Base-by-base conservation (phyloP, 192 early-diverging fungal species). In the Backusella mclennaniae region DNA sequence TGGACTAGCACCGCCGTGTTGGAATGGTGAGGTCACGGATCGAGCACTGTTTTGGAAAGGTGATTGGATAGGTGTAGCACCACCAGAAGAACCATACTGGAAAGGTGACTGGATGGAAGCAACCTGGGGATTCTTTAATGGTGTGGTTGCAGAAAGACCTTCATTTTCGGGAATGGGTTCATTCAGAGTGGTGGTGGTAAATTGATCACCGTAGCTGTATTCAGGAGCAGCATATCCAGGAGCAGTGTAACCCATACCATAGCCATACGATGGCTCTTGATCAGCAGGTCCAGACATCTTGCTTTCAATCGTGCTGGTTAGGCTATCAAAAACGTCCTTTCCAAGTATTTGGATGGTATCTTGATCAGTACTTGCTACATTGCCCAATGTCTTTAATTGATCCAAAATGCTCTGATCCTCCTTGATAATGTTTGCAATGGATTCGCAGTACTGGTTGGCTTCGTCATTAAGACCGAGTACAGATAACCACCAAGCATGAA, bases 391-490 rank as follows among this genome's bases (percentile, higher is more conserved):
- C 92, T 97, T 19, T 93, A 94, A 19, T 90, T 90, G 6, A 90
- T 92, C 68, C 86, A 89, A 1, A 89, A 49, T n/a, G n/a, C 17
- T 26, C 12, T 63, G 56, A 29, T 95, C 86, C 9, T 89, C 82
- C 33, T 93, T 93, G 23, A 96, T 83, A 29, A 93, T 85, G 5
- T 84, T 83, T 36, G 92, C 88, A 69, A 98, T 89, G 0, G 92
- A 85, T 15, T 95, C 93, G 69, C 92, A 91, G 79, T 99, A 98
- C 29, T 85, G 83, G 5, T 84, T 81, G 4, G 98, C 94, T 68
- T 91, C 87, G 42, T 89, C 88, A 4, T 88, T 77, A 76, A 90
- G 87, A 5, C 98, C 96, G 67, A 89, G 84, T 67, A 98, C 97
- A 9, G 89, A 87, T 8, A 99, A 86, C 81, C 91, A 90, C 88